These are phyloP conservation scores for Vaccinium vitisidaea DNA, from an alignment of 148 eudicot genomes.

Conservation along the genomic window DNA sequence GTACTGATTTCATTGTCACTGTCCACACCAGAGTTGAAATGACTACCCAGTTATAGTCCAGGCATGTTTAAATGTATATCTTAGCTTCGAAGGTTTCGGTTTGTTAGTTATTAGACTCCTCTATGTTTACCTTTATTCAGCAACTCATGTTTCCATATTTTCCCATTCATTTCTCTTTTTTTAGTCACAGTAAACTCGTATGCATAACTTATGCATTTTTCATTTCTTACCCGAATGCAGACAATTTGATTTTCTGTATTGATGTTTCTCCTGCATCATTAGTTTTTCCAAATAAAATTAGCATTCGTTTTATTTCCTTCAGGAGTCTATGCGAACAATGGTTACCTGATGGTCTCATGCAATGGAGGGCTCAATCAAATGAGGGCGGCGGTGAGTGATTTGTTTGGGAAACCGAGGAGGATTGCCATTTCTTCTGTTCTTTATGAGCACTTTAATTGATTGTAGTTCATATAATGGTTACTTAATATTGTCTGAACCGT, in stretches of 20 bases:
- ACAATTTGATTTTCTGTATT: neutral
- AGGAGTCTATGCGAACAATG: constrained; percentile 97
- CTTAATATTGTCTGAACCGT: neutral
- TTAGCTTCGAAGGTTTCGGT: neutral
- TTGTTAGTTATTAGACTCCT: neutral
- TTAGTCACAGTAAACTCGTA: neutral
- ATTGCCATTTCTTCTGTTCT: constrained; percentile 8
- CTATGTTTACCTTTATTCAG: neutral
- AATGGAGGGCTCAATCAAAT: constrained; percentile 99
- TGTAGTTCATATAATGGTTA: neutral
- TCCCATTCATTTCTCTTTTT: neutral
- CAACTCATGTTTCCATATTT: constrained; percentile 9
- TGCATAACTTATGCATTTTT: neutral
- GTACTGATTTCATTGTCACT: neutral
- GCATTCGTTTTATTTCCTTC: constrained; percentile 16
- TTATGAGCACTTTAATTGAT: constrained; percentile 2
- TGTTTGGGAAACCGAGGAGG: neutral
- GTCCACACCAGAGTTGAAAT: neutral
- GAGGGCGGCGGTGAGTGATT: constrained; percentile 88
- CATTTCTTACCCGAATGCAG: neutral
- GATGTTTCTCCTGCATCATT: neutral
- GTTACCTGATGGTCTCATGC: constrained; percentile 98
- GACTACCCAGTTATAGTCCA: neutral
- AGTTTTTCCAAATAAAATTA: neutral
- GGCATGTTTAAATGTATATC: neutral